Evolutionary conservation across 495 filamentous ascomycete species (phyloP), one percentile per base, ranked within the genome.

Genomic region (Tuber microsphaerosporum): DNA sequence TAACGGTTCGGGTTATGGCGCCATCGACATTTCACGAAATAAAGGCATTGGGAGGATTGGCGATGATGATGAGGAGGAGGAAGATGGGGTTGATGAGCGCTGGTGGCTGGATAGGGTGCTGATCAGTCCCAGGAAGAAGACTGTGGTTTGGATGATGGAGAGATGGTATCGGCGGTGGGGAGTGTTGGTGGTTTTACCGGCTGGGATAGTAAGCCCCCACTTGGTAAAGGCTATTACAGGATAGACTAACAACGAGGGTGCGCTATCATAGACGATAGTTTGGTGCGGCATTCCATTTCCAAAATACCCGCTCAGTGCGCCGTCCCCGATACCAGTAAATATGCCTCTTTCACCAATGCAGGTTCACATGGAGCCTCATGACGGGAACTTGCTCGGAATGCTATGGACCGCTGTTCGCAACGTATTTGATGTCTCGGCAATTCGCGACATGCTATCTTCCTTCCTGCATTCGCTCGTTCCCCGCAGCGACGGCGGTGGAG

Each of bases 221-320:
- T 69, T 39, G 1, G 26, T 65, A 14, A 19, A 17, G 56, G 56
- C 14, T 5, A 19, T 5, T 34, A 34, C 3, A 2, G 26, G 2
- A 26, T 34, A 3, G 10, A 61, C 51, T 61, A n/a, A 61, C n/a
- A 34, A 19, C 17, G 14, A 17, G 56, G 51, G n/a, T 65, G 70
- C 41, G 3, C 14, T 48, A 56, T 61, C 39, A 48, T 80, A 89
- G 89, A 87, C 88, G 34, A 85, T 91, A 71, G 84, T 85, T 20
- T 91, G 89, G 89, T 89, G 87, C 75, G 87, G 88, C 7, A 79
- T 91, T 44, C 89, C 89, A 3, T 89, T 90, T 73, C 89, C 89
- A n/a, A 87, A 89, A 70, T 90, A 89, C 77, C 85, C 86, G 12
- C 76, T 86, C 74, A 72, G 81, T 26, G 71, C 73, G 42, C 76